Evolutionary conservation across 805 yeast genomes (phyloP).

Genomic region (Myxozyma vanderwaltii): DNA sequence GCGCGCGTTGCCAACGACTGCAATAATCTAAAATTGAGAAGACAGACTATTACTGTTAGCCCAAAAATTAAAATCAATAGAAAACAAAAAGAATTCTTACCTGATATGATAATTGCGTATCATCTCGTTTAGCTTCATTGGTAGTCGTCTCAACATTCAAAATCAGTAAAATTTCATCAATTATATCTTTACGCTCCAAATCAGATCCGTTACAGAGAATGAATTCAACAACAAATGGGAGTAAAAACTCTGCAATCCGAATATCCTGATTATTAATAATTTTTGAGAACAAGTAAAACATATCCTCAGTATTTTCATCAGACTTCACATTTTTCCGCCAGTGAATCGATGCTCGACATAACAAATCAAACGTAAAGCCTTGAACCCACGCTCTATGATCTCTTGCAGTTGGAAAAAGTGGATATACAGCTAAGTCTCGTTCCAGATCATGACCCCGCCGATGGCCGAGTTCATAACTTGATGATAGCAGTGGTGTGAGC

Average conservation of each 20-base stretch:
- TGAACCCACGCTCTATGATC: slow-evolving; percentile 69
- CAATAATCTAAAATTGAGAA: slow-evolving; percentile 82
- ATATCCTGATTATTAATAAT: slow-evolving; percentile 71
- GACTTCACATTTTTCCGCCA: slow-evolving; percentile 21
- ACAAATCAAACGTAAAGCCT: slow-evolving; percentile 64
- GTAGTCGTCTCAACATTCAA: slow-evolving; percentile 39
- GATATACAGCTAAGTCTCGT: slow-evolving; percentile 53
- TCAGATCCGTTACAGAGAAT: slow-evolving; percentile 55
- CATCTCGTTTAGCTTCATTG: slow-evolving; percentile 42
- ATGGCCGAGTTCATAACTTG: slow-evolving; percentile 63
- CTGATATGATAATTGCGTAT: slow-evolving; percentile 63
- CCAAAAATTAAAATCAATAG: not conserved
- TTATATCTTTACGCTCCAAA: slow-evolving; percentile 50
- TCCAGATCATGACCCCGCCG: not conserved
- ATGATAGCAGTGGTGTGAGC: slow-evolving; percentile 69
- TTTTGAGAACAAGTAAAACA: slow-evolving; percentile 61
- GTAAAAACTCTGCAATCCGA: slow-evolving; percentile 64
- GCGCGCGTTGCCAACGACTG: slow-evolving; percentile 61
- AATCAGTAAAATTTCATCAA: slow-evolving; percentile 61
- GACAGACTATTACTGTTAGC: slow-evolving; percentile 45
- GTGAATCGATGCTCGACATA: slow-evolving; percentile 47
- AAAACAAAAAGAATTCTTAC: slow-evolving; percentile 23
- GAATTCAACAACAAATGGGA: slow-evolving; percentile 76
- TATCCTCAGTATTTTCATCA: not conserved
- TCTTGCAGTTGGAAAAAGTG: slow-evolving; percentile 53